Conservation (phyloP, 805 yeast genomes). For the Cyberlindnera lachancei region DNA sequence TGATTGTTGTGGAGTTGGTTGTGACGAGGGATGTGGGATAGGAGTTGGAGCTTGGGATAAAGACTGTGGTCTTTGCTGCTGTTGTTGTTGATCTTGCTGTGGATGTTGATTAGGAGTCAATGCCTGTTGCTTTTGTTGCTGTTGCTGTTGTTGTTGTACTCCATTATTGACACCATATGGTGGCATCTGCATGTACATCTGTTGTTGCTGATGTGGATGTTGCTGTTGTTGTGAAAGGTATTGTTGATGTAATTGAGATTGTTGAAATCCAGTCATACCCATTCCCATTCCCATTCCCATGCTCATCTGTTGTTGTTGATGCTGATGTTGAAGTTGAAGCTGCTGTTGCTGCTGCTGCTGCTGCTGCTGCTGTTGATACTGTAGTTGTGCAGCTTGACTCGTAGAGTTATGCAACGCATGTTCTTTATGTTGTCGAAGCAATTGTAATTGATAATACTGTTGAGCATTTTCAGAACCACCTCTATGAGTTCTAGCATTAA, state of each 20-base stretch:
- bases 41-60: conserved; percentile 10
- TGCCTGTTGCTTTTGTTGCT: conserved; percentile 5
- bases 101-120: neutral
- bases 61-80: conserved; percentile 21
- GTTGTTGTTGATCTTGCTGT: conserved; percentile 2
- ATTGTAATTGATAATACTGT: conserved; percentile 62
- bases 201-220: conserved; percentile 3
- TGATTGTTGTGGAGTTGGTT: conserved; percentile 4
- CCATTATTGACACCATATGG: neutral
- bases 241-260: neutral
- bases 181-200: neutral
- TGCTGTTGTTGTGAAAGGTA: conserved; percentile 3
- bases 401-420: conserved; percentile 40
- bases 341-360: conserved; percentile 6
- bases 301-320: neutral
- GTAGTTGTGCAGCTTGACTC: conserved; percentile 33
- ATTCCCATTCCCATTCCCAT: neutral
- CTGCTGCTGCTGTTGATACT: conserved; percentile 1
- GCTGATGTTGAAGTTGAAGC: neutral
- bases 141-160: conserved; percentile 3
- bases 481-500: conserved; percentile 68
- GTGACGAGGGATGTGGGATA: conserved; percentile 2
- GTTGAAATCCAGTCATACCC: neutral
- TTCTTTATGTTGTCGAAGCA: conserved; percentile 52
- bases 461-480: conserved; percentile 58